phyloP scores from a whole-genome alignment of 169 alveolate species.

The Plasmodium billcollinsi region DNA sequence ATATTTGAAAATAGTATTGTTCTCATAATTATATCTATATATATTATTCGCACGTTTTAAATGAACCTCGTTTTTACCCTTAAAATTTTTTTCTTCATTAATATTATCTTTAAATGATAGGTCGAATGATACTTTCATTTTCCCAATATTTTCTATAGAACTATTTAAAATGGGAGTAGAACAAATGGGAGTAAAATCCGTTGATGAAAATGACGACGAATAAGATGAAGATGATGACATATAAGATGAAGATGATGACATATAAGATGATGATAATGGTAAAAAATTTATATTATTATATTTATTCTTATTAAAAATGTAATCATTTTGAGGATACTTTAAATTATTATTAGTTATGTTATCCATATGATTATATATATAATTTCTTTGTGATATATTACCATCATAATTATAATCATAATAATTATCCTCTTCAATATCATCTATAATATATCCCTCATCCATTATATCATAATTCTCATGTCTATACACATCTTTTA shows the following conservation, averaged over 20 bases:
- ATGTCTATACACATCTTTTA: not conserved
- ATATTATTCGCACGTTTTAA: not conserved
- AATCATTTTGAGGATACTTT: too few species aligned
- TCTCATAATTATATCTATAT: too few species aligned
- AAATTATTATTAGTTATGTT: too few species aligned
- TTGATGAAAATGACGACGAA: not conserved
- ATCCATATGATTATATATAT: too few species aligned
- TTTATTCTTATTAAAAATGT: not conserved
- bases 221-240: constrained; percentile 1
- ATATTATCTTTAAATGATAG: not conserved
- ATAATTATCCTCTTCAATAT: not conserved
- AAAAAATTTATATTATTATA: not conserved
- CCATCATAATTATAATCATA: not conserved
- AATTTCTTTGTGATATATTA: too few species aligned
- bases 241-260: not conserved
- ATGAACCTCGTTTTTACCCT: not conserved
- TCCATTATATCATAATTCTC: not conserved
- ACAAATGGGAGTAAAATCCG: not conserved
- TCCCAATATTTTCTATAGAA: not conserved
- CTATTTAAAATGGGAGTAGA: not conserved
- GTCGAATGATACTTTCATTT: not conserved
- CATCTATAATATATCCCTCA: not conserved
- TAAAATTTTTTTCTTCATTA: not conserved
- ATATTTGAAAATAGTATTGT: not conserved
- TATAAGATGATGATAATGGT: not conserved